Evolutionary conservation across 2,329 filamentous ascomycete genomes (phyloP), one percentile per base, ranked within the genome.

Genomic region (Penicillium vulpinum): DNA sequence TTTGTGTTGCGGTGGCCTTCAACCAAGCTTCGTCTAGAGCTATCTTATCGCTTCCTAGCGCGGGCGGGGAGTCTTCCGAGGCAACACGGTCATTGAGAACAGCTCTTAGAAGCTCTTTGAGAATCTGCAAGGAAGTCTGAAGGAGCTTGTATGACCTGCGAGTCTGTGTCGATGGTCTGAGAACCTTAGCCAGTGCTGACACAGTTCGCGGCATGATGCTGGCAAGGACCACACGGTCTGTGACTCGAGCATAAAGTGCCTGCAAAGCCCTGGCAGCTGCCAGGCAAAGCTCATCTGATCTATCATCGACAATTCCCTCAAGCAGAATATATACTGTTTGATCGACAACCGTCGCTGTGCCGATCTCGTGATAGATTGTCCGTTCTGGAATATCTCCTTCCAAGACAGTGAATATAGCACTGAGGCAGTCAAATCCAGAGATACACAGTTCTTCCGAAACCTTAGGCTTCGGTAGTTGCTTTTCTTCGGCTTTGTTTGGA

Each of bases 171-270:
- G 87, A 89, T 0, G 86, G 85, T 5, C 89, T 88, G 49, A 96
- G 76, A 0, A 91, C 78, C 67, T 88, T 92, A 2, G 89, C 87
- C 24, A 99, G 77, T 1, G 87, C 85, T 3, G 94, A 97, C 0
- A 96, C 85, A 0, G 91, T 91, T 10, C 92, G 91, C 0, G 95
- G 94, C 40, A 97, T 80, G 67, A 99, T 94, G 59, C 85, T 92
- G 10, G 91, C 90, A 54, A 96, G 78, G 2, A 90, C 85, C n/a
- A 89, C 83, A 45, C 83, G 83, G 66, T 94, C 88, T 51, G 83
- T 85, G 41, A 96, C 81, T 22, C 85, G 84, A 7, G 73, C 68
- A 62, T 86, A 84, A 8, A 94, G 76, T 0, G 83, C 77, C 49
- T 83, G 76, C 2, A 97, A 71, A 7, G 89, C 85, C 13, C 78